These are phyloP conservation scores for Acanthamoeba castellanii DNA, from an alignment of 208 protist species.

Conservation along the genomic window DNA sequence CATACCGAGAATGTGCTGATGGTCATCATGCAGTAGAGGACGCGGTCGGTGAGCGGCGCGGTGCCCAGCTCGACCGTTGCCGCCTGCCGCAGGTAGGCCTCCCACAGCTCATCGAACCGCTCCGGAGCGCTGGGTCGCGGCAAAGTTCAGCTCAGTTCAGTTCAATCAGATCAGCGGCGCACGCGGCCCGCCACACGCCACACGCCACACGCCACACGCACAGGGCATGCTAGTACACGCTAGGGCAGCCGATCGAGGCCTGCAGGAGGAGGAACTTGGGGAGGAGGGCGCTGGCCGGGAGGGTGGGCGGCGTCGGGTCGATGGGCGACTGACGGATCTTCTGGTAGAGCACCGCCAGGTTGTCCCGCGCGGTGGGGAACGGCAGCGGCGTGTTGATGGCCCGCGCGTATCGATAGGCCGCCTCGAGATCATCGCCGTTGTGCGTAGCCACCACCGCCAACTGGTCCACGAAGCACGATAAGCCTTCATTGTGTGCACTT, in stretches of 20 bases:
- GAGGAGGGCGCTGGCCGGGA: not conserved
- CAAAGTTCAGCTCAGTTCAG: too few relatives aligned
- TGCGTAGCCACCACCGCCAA: slow-evolving; percentile 15
- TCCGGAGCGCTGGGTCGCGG: not conserved
- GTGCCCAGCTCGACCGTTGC: not conserved
- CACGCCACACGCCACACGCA: not conserved
- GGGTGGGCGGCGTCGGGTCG: not conserved
- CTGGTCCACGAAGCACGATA: not conserved
- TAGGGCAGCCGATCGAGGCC: not conserved
- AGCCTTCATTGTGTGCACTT: not conserved
- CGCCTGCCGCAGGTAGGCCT: not conserved
- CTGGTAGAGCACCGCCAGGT: slow-evolving; percentile 23
- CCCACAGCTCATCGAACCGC: not conserved
- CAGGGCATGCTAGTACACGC: not conserved
- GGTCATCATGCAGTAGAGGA: slow-evolving; percentile 16
- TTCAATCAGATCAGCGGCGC: too few relatives aligned
- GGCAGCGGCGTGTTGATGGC: slow-evolving; percentile 22
- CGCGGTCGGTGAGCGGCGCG: not conserved
- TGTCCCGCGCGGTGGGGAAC: not conserved
- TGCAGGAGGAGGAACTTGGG: not conserved
- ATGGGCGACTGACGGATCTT: not conserved
- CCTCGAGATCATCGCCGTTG: not conserved
- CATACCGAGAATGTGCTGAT: not conserved
- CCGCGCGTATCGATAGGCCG: not conserved
- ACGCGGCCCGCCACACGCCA: too few relatives aligned